phyloP scores from a whole-genome alignment of 176 grass and related monocot genomes.

The Avena eriantha region DNA sequence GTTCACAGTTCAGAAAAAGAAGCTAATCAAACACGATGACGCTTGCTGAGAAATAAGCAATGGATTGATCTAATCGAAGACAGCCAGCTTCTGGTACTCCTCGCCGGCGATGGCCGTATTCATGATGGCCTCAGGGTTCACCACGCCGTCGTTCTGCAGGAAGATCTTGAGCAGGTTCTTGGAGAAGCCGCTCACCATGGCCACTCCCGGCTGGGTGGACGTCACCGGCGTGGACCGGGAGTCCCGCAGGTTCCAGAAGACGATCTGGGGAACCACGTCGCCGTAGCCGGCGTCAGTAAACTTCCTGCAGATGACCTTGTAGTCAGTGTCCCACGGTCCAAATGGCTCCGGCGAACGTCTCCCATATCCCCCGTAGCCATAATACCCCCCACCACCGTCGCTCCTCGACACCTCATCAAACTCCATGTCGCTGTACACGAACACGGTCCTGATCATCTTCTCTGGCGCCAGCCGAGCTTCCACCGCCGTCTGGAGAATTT shows the following conservation, averaged over 20 bases:
- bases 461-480: neutral
- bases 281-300: neutral
- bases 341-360: neutral
- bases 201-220: constrained; percentile 50
- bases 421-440: constrained; percentile 80
- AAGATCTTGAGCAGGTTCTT: constrained; percentile 64
- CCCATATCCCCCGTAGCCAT: neutral
- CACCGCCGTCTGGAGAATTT: constrained; percentile 5
- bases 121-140: constrained; percentile 32
- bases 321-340: neutral
- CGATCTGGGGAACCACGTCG: constrained; percentile 17
- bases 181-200: constrained; percentile 63
- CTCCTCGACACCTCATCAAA: constrained; percentile 46
- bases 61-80: neutral
- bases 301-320: constrained; percentile 15
- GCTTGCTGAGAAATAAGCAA: neutral
- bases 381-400: neutral
- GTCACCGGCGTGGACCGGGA: constrained; percentile 9
- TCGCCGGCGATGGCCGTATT: neutral
- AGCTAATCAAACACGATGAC: neutral
- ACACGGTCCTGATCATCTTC: constrained; percentile 41
- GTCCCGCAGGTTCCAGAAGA: constrained; percentile 28
- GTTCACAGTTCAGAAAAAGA: neutral
- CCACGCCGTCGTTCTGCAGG: constrained; percentile 42
- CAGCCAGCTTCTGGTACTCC: neutral